Percentiles rank a stretch among this genome's conserved stretches.
phyloP scores from a whole-genome alignment of 2,329 filamentous ascomycete genomes.

The Capronia coronata region DNA sequence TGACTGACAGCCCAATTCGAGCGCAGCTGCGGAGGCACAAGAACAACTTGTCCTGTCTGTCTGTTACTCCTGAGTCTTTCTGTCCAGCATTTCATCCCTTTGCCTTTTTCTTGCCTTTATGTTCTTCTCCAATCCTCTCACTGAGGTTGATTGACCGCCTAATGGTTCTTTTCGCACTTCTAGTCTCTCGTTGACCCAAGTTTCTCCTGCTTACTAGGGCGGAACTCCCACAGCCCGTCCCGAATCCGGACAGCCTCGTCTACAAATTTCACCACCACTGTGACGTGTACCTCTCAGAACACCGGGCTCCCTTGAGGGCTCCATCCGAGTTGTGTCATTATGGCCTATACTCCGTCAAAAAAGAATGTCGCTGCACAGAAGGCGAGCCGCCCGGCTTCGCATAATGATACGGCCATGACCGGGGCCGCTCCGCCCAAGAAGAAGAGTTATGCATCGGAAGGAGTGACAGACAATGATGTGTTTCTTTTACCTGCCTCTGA shows the following conservation, averaged over 20 bases:
- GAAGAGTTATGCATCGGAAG: constrained; percentile 43
- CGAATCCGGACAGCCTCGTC: constrained; percentile 3
- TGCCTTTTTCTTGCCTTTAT: constrained; percentile 23
- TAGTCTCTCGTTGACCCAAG: constrained; percentile 32
- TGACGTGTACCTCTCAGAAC: neutral
- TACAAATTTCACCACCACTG: neutral
- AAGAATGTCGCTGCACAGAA: constrained; percentile 15
- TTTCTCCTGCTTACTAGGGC: constrained; percentile 10
- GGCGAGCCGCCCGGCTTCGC: constrained; percentile 12
- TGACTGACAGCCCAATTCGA: neutral
- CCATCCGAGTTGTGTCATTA: constrained; percentile 1
- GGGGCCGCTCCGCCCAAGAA: constrained; percentile 27
- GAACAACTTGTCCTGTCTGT: constrained; percentile 21
- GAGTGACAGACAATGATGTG: constrained; percentile 78
- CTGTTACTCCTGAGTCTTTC: constrained; percentile 25
- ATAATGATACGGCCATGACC: constrained; percentile 24
- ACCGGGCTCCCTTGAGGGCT: neutral
- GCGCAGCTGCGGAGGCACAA: constrained; percentile 27
- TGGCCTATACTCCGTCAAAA: constrained; percentile 10
- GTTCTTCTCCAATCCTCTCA: constrained; percentile 13
- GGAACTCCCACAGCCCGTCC: neutral
- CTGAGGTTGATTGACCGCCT: constrained; percentile 32
- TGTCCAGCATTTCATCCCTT: constrained; percentile 29
- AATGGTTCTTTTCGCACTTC: constrained; percentile 32
- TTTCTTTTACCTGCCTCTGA: constrained; percentile 78